Evolutionary conservation across 2,329 filamentous ascomycete species (phyloP).

Genomic region (Fusarium musae): DNA sequence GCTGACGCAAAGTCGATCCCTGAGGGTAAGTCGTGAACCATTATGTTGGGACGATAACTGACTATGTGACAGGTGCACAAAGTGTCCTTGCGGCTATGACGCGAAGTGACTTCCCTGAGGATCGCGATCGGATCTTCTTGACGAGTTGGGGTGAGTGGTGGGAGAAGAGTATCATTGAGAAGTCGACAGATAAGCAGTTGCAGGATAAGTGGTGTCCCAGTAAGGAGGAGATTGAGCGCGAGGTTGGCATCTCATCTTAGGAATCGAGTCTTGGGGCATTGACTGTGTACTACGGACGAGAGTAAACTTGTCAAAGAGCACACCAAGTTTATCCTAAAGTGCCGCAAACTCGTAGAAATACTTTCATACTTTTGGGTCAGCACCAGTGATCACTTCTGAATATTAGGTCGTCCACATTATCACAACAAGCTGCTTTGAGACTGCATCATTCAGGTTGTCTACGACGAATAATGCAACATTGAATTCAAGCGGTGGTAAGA

Average conservation of each 20-base stretch:
- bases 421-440: no score
- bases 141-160: constrained; percentile 69
- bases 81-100: constrained; percentile 59
- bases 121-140: constrained; percentile 63
- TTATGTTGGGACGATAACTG: neutral
- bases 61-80: constrained; percentile 52
- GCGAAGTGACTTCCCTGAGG: constrained; percentile 59
- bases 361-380: no score
- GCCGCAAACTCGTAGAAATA: no score
- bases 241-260: constrained; percentile 46
- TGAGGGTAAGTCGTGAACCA: constrained; percentile 52
- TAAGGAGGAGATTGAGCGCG: constrained; percentile 60
- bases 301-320: neutral
- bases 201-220: constrained; percentile 64
- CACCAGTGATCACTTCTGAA: no score
- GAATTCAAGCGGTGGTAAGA: no score
- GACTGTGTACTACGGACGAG: neutral
- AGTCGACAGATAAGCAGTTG: constrained; percentile 56
- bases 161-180: constrained; percentile 55
- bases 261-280: rapidly evolving
- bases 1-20: constrained; percentile 60
- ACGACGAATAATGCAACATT: no score
- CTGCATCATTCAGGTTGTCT: no score
- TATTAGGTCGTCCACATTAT: no score
- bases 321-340: neutral